Evolutionary conservation across 2,329 filamentous ascomycete genomes (phyloP), one percentile per base, ranked within the genome.

Genomic region (Sclerotinia subarctica): DNA sequence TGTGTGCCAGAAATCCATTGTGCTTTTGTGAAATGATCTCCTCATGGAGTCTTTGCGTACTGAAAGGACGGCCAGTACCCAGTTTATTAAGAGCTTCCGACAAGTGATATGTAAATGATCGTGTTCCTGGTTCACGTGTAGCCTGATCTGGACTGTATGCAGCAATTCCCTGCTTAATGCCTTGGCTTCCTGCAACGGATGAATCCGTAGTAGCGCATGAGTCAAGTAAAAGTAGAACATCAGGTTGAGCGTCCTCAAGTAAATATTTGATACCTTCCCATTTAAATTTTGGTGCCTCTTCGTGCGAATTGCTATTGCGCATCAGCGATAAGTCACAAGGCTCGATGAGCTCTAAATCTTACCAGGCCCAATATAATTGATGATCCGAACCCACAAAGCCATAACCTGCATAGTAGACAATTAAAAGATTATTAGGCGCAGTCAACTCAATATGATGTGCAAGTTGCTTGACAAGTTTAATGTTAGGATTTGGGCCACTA

Each of bases 311-410:
- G 78, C 87, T 89, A 76, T 64, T 58, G 56, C 47, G n/a, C 70
- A 75, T 84, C 76, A 84, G 81, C 69, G 68, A 69, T 68, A 38
- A 62, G 64, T 65, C 60, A 71, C 72, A 72, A 75, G 72, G 73
- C 73, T 76, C 67, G 63, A 53, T 26, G 56, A 32, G 59, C 38
- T 47, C 63, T 52, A 69, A 69, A 70, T 82, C 86, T 80, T 81
- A 90, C 87, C 85, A 86, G 68, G 87, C 86, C 87, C 87, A 90
- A 76, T 88, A 89, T 35, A 89, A 79, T 76, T 89, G 85, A 73
- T 84, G 84, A 75, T 89, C 85, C 15, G 81, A 72, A n/a, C 83
- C 83, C 51, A 85, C 79, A 73, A 83, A 88, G 71, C 86, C 85
- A 74, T 88, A 81, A 42, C 87, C 87, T 71, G 85, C 84, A 75